phyloP scores from a whole-genome alignment of 2,329 filamentous ascomycete genomes.

The Fusarium aywerte region DNA sequence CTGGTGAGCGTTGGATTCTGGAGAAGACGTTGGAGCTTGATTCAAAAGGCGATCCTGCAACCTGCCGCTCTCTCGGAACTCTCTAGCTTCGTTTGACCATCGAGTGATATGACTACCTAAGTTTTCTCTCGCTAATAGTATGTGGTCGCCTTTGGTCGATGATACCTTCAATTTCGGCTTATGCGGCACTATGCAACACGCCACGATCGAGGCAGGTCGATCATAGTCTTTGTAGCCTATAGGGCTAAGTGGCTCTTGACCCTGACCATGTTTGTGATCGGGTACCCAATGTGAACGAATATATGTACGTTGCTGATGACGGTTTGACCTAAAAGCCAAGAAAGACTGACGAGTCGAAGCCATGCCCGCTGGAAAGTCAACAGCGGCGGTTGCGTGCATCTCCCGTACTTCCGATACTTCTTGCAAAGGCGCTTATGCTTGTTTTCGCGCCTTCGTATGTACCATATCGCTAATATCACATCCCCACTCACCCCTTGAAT shows the following conservation, averaged over 20 bases:
- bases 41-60: background rate
- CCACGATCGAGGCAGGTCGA: slow-evolving; percentile 12
- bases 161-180: background rate
- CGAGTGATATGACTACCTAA: background rate
- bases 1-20: background rate
- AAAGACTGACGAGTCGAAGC: background rate
- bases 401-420: background rate
- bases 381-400: slow-evolving; percentile 4
- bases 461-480: slow-evolving; percentile 24
- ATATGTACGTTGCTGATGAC: background rate
- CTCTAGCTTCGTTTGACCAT: background rate
- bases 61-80: background rate
- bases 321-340: background rate
- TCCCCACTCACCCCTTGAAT: slow-evolving; percentile 34
- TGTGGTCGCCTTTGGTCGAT: background rate
- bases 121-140: background rate
- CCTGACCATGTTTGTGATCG: background rate
- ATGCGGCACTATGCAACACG: background rate
- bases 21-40: background rate
- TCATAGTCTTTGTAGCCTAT: slow-evolving; percentile 5
- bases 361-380: background rate
- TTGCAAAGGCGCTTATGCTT: slow-evolving; percentile 18
- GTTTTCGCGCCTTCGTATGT: slow-evolving; percentile 6
- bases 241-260: slow-evolving; percentile 4
- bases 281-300: background rate